Evolutionary conservation across 2,329 filamentous ascomycete species (phyloP).

Genomic region (Colletotrichum liriopes): DNA sequence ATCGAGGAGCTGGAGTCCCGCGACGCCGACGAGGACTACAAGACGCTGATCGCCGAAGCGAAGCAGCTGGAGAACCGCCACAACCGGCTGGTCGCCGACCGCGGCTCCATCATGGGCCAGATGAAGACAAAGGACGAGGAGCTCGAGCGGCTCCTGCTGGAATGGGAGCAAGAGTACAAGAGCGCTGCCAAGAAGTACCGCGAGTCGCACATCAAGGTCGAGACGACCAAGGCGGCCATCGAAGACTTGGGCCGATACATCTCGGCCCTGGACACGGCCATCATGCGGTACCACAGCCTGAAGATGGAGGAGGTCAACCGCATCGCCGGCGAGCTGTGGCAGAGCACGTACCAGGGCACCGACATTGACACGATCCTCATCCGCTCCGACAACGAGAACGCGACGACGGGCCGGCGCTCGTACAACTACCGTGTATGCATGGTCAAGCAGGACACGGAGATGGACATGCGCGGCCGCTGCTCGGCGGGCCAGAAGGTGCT

Average conservation of each 20-base stretch:
- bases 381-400: slow-evolving; percentile 86
- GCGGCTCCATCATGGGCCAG: slow-evolving; percentile 81
- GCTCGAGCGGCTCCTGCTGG: slow-evolving; percentile 78
- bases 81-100: slow-evolving; percentile 80
- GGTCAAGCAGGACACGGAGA: slow-evolving; percentile 96
- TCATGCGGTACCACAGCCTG: slow-evolving; percentile 95
- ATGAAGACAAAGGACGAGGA: slow-evolving; percentile 91
- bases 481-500: slow-evolving; percentile 97
- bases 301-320: slow-evolving; percentile 99
- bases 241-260: slow-evolving; percentile 90
- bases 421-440: slow-evolving; percentile 99
- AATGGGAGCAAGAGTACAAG: slow-evolving; percentile 91
- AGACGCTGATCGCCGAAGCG: slow-evolving; percentile 80
- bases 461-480: slow-evolving; percentile 99
- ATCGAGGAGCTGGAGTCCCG: slow-evolving; percentile 83
- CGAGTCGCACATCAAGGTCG: slow-evolving; percentile 89
- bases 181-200: slow-evolving; percentile 86
- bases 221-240: slow-evolving; percentile 92
- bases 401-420: slow-evolving; percentile 78
- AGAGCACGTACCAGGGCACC: slow-evolving; percentile 94
- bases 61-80: slow-evolving; percentile 76
- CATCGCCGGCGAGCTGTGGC: slow-evolving; percentile 97
- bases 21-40: slow-evolving; percentile 87
- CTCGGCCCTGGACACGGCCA: slow-evolving; percentile 90
- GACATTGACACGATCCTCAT: slow-evolving; percentile 98